A percentile compares a stretch with the other conserved stretches of the same genome.
Evolutionary conservation across 139 green algal genomes (phyloP).

Genomic region (Chlorella sp.): DNA sequence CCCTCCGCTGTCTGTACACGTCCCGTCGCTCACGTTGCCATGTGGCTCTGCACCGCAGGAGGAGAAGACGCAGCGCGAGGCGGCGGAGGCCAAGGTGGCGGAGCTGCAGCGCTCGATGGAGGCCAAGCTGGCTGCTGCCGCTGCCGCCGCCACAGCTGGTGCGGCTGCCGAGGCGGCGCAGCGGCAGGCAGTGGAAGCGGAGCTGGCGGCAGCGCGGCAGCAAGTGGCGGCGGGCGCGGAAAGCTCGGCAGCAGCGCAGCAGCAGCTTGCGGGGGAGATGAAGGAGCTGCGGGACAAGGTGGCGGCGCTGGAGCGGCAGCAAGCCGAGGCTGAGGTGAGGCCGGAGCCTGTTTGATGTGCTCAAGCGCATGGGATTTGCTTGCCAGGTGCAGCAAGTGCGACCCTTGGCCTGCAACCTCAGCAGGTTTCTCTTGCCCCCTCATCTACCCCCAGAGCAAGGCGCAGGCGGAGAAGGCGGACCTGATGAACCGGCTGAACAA

Average conservation of each 20-base stretch:
- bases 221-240: slow-evolving; percentile 10
- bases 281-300: slow-evolving; percentile 47
- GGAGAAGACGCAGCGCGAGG: slow-evolving; percentile 50
- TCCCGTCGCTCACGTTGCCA: too few species aligned
- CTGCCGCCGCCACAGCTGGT: not conserved
- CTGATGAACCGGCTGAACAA: slow-evolving; percentile 81
- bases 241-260: slow-evolving; percentile 2
- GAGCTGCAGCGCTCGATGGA: slow-evolving; percentile 17
- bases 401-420: not conserved
- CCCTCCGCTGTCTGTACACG: too few species aligned
- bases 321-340: slow-evolving; percentile 18
- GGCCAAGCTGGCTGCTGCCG: not conserved
- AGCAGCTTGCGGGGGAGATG: slow-evolving; percentile 46
- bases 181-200: slow-evolving; percentile 22
- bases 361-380: too few species aligned
- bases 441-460: slow-evolving; percentile 6
- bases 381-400: not conserved
- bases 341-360: too few species aligned
- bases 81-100: slow-evolving; percentile 22
- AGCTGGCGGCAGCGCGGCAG: slow-evolving; percentile 36
- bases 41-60: slow-evolving; percentile 23
- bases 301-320: slow-evolving; percentile 28
- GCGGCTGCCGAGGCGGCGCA: slow-evolving; percentile 11
- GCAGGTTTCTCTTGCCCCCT: not conserved
- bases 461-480: slow-evolving; percentile 46